Conservation (phyloP, 257 asterid species). For the Linderniella brevidens region DNA sequence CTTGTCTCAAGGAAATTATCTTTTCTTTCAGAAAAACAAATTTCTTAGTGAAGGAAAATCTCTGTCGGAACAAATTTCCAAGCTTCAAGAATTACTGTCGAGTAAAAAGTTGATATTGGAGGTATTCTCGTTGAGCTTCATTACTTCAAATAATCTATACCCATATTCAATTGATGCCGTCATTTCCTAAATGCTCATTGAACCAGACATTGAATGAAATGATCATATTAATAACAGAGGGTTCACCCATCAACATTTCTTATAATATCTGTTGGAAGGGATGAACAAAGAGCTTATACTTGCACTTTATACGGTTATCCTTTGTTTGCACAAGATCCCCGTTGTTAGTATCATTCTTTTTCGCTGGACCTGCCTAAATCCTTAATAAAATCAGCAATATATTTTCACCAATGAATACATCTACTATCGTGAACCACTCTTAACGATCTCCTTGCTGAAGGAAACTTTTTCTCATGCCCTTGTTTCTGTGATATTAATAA, state of each 20-base stretch:
- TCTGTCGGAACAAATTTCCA: slow-evolving; percentile 53
- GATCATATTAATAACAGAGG: too few relatives aligned
- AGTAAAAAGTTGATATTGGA: slow-evolving; percentile 60
- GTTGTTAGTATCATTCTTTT: too few relatives aligned
- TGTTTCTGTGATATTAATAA: too few relatives aligned
- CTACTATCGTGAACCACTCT: too few relatives aligned
- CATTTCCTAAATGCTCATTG: background rate
- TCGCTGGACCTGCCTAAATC: too few relatives aligned
- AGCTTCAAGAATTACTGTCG: slow-evolving; percentile 71
- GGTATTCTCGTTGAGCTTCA: slow-evolving; percentile 25
- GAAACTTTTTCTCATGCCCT: too few relatives aligned
- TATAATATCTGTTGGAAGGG: too few relatives aligned
- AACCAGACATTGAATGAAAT: background rate
- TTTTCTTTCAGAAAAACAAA: slow-evolving; percentile 58
- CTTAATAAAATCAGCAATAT: too few relatives aligned
- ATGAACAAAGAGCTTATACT: too few relatives aligned
- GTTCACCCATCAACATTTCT: background rate
- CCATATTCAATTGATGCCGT: background rate
- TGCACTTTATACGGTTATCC: slow-evolving; percentile 1
- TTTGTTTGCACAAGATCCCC: background rate
- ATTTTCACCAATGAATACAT: slow-evolving; percentile 6
- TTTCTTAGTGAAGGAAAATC: slow-evolving; percentile 72
- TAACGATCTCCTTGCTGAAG: too few relatives aligned
- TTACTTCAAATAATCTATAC: background rate
- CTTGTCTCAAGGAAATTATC: too few relatives aligned